Conservation (phyloP, 495 filamentous ascomycete genomes). For the Echria macrotheca region DNA sequence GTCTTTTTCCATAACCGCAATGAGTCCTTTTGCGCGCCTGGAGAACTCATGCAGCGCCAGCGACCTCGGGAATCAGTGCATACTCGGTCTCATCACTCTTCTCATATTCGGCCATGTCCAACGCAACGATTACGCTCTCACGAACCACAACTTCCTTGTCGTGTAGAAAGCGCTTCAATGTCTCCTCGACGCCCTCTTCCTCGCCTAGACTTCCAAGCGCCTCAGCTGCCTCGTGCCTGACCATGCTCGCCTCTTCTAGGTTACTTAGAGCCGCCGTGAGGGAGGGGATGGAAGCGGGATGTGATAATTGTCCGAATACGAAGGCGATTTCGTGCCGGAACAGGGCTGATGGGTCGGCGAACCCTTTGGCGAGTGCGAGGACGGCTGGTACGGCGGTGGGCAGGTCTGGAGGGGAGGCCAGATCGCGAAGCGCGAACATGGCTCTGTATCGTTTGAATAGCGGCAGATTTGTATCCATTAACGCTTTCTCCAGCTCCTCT, state of each 20-base stretch:
- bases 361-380: constrained; percentile 76
- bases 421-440: constrained; percentile 94
- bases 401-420: constrained; percentile 85
- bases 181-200: constrained; percentile 85
- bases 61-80: constrained; percentile 69
- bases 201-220: constrained; percentile 94
- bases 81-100: constrained; percentile 85
- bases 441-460: constrained; percentile 93
- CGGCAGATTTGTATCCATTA: constrained; percentile 72
- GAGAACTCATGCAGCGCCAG: constrained; percentile 23
- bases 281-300: constrained; percentile 91
- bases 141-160: constrained; percentile 90
- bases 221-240: constrained; percentile 95
- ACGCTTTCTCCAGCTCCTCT: constrained; percentile 62
- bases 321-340: constrained; percentile 98
- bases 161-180: constrained; percentile 74
- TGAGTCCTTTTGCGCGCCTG: not conserved
- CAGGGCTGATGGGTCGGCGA: constrained; percentile 82
- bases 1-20: constrained; percentile 12
- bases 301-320: constrained; percentile 92
- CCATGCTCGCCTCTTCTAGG: constrained; percentile 82
- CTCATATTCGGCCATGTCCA: constrained; percentile 98
- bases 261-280: constrained; percentile 74
- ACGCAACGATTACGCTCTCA: constrained; percentile 88
- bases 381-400: constrained; percentile 81